phyloP scores from a whole-genome alignment of 2,329 filamentous ascomycete genomes.

The Calonectria crousiana region DNA sequence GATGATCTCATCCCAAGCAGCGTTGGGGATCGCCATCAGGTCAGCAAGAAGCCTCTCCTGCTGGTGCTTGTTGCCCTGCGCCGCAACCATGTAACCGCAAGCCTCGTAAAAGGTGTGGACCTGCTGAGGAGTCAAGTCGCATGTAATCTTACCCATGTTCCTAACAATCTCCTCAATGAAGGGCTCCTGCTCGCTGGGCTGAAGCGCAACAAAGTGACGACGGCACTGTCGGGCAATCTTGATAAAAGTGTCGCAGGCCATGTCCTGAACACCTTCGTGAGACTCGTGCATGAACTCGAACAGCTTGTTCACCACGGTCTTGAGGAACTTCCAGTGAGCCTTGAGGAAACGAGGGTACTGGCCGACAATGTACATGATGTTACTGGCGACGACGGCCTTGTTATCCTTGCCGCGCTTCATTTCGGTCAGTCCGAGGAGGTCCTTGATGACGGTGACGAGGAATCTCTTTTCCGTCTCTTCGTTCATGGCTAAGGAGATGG shows the following conservation, averaged over 20 bases:
- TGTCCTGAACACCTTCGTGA: conserved; percentile 99
- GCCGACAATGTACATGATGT: conserved; percentile 99
- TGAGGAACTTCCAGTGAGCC: conserved; percentile 99
- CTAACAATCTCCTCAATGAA: conserved; percentile 99
- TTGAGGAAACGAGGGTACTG: conserved; percentile 99
- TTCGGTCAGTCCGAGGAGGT: conserved; percentile 94
- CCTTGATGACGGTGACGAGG: conserved; percentile 98
- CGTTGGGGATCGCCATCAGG: conserved; percentile 92
- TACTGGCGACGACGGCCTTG: conserved; percentile 98
- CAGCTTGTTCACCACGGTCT: conserved; percentile 99
- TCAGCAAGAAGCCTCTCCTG: conserved; percentile 93
- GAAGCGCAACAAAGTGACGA: conserved; percentile 94
- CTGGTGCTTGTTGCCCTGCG: conserved; percentile 93
- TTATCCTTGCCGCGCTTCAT: conserved; percentile 99
- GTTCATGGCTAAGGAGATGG: conserved; percentile 98
- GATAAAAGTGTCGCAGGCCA: conserved; percentile 99
- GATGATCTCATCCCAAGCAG: conserved; percentile 96
- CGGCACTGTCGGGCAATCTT: conserved; percentile 99
- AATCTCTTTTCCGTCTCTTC: conserved; percentile 99
- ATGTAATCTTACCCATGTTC: conserved; percentile 95
- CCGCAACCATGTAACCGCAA: conserved; percentile 98
- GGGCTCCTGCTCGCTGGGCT: conserved; percentile 92
- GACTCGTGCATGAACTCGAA: conserved; percentile 99
- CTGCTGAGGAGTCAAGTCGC: conserved; percentile 94
- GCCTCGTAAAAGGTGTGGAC: conserved; percentile 99